These are phyloP conservation scores for Eutrema heterophyllum DNA, from an alignment of 345 rosid genomes.

Conservation along the genomic window DNA sequence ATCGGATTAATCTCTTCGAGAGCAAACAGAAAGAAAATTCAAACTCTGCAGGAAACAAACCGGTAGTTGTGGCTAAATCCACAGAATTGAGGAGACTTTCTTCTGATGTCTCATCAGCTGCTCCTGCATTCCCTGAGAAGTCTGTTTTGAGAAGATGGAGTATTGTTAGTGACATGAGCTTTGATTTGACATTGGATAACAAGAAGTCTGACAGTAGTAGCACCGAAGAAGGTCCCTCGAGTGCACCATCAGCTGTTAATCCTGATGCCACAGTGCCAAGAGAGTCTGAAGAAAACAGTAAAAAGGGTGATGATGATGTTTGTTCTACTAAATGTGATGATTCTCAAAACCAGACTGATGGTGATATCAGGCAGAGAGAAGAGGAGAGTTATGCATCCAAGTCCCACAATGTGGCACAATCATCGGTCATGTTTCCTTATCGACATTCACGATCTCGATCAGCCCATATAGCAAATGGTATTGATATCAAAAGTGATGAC, in stretches of 20 bases:
- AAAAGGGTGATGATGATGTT: constrained; percentile 37
- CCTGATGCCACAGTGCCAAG: constrained; percentile 30
- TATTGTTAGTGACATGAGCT: constrained; percentile 92
- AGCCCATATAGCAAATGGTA: constrained; percentile 38
- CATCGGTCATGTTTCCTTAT: constrained; percentile 35
- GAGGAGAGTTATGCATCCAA: constrained; percentile 37
- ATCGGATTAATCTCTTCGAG: constrained; percentile 89
- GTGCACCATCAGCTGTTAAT: constrained; percentile 47
- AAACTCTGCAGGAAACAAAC: constrained; percentile 55
- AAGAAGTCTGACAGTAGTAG: constrained; percentile 42
- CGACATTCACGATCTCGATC: constrained; percentile 51
- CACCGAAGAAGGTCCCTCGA: constrained; percentile 47
- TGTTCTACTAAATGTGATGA: constrained; percentile 64
- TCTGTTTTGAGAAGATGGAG: constrained; percentile 93
- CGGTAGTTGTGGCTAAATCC: constrained; percentile 47
- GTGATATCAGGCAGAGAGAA: constrained; percentile 48
- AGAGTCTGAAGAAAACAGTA: constrained; percentile 19
- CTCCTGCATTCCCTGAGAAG: constrained; percentile 53
- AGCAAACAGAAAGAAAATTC: constrained; percentile 70
- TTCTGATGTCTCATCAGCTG: constrained; percentile 57
- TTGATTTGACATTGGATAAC: constrained; percentile 61
- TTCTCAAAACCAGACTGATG: constrained; percentile 23
- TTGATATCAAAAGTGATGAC: constrained; percentile 33
- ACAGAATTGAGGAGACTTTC: constrained; percentile 72
- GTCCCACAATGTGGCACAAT: constrained; percentile 20